Evolutionary conservation across 2,329 filamentous ascomycete genomes (phyloP).

Genomic region (Pyrenochaeta sp.): DNA sequence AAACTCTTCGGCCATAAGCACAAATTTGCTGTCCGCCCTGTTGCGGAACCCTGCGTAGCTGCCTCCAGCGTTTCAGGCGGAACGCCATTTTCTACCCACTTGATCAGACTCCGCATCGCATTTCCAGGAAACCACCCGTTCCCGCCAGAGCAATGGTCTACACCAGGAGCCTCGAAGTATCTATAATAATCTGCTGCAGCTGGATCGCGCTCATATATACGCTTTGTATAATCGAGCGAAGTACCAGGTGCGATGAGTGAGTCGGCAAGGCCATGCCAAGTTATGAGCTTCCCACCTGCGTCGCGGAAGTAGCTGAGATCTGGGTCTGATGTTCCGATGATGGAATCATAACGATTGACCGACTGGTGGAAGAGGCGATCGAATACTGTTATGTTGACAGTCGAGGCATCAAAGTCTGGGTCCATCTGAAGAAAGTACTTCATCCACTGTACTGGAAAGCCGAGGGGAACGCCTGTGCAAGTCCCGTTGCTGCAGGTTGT

Average conservation of each 20-base stretch:
- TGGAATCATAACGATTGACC: conserved; percentile 11
- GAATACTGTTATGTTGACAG: conserved; percentile 1
- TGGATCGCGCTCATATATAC: not conserved
- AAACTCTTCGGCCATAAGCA: conserved; percentile 9
- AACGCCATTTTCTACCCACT: conserved; percentile 21
- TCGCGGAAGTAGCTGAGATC: conserved; percentile 29
- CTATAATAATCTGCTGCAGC: conserved; percentile 16
- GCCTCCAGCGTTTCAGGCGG: conserved; percentile 15
- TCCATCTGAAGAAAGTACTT: conserved; percentile 23
- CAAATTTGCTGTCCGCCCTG: not conserved
- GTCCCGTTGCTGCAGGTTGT: conserved; percentile 21
- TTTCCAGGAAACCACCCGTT: conserved; percentile 8
- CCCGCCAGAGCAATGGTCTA: conserved; percentile 20
- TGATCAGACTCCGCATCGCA: conserved; percentile 12
- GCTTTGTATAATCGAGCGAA: conserved; percentile 4
- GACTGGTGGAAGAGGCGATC: conserved; percentile 9
- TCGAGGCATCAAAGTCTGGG: conserved; percentile 5
- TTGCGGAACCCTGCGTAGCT: conserved; percentile 1
- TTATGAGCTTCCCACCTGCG: conserved; percentile 34
- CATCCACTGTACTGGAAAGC: conserved; percentile 8
- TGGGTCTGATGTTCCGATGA: conserved; percentile 22
- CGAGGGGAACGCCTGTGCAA: conserved; percentile 6
- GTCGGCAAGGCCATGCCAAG: conserved; percentile 32
- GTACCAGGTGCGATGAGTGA: conserved; percentile 10
- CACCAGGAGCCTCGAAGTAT: conserved; percentile 20